phyloP scores from a whole-genome alignment of 305 asterid species.

The Fraxinus greggii region DNA sequence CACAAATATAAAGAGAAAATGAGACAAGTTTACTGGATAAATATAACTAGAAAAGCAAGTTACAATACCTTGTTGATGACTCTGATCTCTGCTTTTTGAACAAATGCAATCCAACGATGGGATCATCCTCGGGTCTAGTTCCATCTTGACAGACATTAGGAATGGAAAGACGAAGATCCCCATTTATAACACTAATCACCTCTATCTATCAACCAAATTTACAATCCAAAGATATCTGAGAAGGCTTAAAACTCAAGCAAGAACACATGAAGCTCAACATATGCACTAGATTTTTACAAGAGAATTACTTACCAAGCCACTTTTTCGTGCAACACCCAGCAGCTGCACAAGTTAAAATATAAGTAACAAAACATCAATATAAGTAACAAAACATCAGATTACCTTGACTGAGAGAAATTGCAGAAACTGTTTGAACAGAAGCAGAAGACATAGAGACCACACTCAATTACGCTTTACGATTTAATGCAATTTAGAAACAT shows the following conservation, averaged over 20 bases:
- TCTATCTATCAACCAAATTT: constrained; percentile 53
- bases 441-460: not conserved
- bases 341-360: constrained; percentile 48
- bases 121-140: constrained; percentile 45
- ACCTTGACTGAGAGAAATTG: not conserved
- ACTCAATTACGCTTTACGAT: not conserved
- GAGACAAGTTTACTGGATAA: not conserved
- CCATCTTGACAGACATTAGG: constrained; percentile 42
- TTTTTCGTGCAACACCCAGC: constrained; percentile 72
- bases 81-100: constrained; percentile 48
- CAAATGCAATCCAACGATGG: constrained; percentile 67
- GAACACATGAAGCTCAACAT: not conserved
- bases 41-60: not conserved
- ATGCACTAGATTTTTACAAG: not conserved
- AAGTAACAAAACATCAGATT: constrained; percentile 27
- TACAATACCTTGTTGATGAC: constrained; percentile 53
- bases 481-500: not conserved
- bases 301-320: constrained; percentile 62
- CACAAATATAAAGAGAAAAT: not conserved
- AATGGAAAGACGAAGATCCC: constrained; percentile 54
- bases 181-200: constrained; percentile 66
- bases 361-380: constrained; percentile 27
- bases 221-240: constrained; percentile 18
- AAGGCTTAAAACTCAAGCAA: constrained; percentile 11
- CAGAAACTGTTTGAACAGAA: not conserved